Evolutionary conservation across 1,284 basidiomycete genomes (phyloP), one percentile per base, ranked within the genome.

Genomic region (Malassezia nana): DNA sequence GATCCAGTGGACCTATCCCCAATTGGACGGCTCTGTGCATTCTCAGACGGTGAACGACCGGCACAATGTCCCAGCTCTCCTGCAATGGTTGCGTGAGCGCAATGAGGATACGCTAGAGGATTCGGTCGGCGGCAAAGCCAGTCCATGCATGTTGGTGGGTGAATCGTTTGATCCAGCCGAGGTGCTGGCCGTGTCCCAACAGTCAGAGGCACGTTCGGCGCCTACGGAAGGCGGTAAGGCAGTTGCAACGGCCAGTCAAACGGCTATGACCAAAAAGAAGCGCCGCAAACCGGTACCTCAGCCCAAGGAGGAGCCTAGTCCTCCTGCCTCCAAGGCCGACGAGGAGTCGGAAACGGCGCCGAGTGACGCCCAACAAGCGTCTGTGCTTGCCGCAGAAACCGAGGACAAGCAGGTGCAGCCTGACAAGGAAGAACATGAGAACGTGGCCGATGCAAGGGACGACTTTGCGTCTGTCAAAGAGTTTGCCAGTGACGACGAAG

Each of bases 31-130:
- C 46, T 50, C 59, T 43, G 47, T 50, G 30, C 51, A 52, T 46
- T 57, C 44, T 25, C 71, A 74, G 56, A 50, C 52, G 22, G 51
- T 70, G 51, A 64, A 63, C 47, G 64, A 67, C 41, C 63, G 66
- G 38, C 65, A 69, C 59, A 63, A 60, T 59, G 69, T 69, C 39
- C 65, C 66, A 29, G 52, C 66, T 6, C 54, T 74, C 25, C 58
- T 66, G 47, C 62, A 65, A 51, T 74, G 71, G 71, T 65, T 74
- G 41, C 35, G 63, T 45, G 66, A 72, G 9, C 60, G 69, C 59
- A 52, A 62, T 54, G 66, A 72, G 43, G 71, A 74, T 57, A 72
- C 67, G 15, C 62, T 74, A 38, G 66, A 70, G 50, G 58, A 67
- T 46, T 67, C 65, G 22, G 59, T 66, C 41, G 66, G 64, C 24